Evolutionary conservation across 2,329 filamentous ascomycete species (phyloP), one percentile per base, ranked within the genome.

Genomic region (Lojkania enalia): DNA sequence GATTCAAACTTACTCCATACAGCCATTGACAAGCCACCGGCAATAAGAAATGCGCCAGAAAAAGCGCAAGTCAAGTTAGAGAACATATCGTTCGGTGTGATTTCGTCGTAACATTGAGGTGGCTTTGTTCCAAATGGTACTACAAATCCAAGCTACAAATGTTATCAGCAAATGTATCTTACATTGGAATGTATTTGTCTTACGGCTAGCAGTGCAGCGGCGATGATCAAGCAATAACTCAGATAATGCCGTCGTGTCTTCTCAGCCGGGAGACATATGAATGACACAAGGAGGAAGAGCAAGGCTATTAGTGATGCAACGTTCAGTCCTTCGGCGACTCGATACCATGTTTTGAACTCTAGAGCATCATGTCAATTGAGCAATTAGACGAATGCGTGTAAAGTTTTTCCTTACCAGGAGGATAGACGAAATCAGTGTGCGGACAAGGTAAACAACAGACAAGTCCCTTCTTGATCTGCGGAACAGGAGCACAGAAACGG

Each of bases 201-300:
- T 73, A 90, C 88, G 66, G 87, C 87, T 80, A 97, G 88, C 45
- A 92, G 76, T 31, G 86, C 74, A 30, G 92, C 83, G 3, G 83
- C 88, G 33, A 88, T 70, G 4, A 88, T 87, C 39, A 97, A 76
- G 66, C 90, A 94, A 53, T 96, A 86, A 64, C 88, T 96, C 27
- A 99, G 77, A 63, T 97, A 97, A 69, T 99, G 94, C 41, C 91
- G 84, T 63, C 90, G 84, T 5, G 94, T 96, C 74, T 89, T 92
- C 59, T 95, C 90, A 18, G 89, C 83, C 0, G 94, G 91, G 16
- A 99, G 76, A 12, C 86, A 77, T 3, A 83, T 74, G 78, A 90
- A 97, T 4, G 90, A 95, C 4, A 88, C 39, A 13, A 97, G 74
- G 44, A 97, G 75, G 62, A 94, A 92, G 13, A 84, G 62, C 49